Evolutionary conservation across 2,329 filamentous ascomycete genomes (phyloP).

Genomic region (Exophiala sideris): DNA sequence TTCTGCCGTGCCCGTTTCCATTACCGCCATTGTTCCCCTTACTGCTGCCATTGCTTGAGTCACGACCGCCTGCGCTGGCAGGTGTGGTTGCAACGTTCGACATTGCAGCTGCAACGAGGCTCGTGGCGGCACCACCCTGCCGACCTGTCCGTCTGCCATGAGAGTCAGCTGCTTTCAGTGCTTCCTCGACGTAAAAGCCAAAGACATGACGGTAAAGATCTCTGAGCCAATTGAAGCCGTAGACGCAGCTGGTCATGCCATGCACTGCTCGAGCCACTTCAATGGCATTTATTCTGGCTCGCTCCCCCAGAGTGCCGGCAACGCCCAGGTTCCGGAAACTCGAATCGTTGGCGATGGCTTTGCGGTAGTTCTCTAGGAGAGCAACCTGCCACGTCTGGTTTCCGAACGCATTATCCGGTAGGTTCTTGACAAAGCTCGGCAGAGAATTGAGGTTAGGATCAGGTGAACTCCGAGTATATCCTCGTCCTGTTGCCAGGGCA

Average conservation of each 20-base stretch:
- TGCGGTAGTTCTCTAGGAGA: constrained; percentile 75
- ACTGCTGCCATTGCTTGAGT: not conserved
- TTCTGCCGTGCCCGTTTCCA: constrained; percentile 3
- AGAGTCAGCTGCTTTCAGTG: constrained; percentile 35
- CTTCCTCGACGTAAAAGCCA: constrained; percentile 77
- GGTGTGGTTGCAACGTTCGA: not conserved
- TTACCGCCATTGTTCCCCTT: not conserved
- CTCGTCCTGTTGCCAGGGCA: constrained; percentile 44
- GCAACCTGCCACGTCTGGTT: constrained; percentile 65
- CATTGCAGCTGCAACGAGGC: constrained; percentile 21
- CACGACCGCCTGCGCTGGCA: constrained; percentile 1
- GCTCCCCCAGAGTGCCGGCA: constrained; percentile 52
- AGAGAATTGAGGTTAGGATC: constrained; percentile 63
- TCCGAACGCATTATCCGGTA: constrained; percentile 77
- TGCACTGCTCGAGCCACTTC: constrained; percentile 78
- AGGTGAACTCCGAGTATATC: constrained; percentile 18
- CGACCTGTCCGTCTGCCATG: constrained; percentile 5
- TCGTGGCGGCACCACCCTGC: constrained; percentile 7
- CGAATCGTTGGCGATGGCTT: constrained; percentile 70
- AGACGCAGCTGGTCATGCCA: constrained; percentile 67
- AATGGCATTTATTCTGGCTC: constrained; percentile 61
- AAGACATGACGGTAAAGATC: constrained; percentile 84
- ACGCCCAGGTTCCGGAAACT: constrained; percentile 52
- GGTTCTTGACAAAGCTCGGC: constrained; percentile 70
- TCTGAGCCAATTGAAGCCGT: constrained; percentile 70